A percentile compares a stretch with the other conserved stretches of the same genome.
Conservation (phyloP, 2,329 filamentous ascomycete species). For the Hymenoscyphus fraxineus region DNA sequence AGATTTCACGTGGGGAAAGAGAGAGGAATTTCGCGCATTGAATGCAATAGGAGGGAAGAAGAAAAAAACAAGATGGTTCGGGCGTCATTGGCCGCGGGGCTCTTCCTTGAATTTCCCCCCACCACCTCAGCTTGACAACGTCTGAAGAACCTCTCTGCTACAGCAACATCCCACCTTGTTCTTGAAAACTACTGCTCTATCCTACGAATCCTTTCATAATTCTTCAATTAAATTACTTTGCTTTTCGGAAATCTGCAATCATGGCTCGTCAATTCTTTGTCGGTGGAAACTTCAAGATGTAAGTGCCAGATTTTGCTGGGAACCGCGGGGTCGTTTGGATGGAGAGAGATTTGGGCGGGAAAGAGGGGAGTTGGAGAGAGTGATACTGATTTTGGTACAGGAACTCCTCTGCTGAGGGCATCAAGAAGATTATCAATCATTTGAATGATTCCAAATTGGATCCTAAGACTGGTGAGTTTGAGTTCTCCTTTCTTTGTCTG, state of each 20-base stretch:
- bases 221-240: too few relatives aligned
- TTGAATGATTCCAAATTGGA: conserved; percentile 84
- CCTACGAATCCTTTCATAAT: background rate
- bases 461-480: conserved; percentile 62
- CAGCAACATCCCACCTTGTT: background rate
- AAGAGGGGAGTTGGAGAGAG: background rate
- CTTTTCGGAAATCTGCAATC: conserved; percentile 19
- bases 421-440: conserved; percentile 85
- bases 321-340: conserved; percentile 3
- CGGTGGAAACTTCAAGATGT: conserved; percentile 99
- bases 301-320: conserved; percentile 35
- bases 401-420: conserved; percentile 89
- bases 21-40: conserved; percentile 1
- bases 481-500: conserved; percentile 2
- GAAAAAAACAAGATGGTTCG: background rate
- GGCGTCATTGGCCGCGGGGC: conserved; percentile 6
- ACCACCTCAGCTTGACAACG: background rate
- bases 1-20: background rate
- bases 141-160: background rate
- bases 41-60: background rate
- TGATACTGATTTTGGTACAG: conserved; percentile 44
- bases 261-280: conserved; percentile 98
- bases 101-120: background rate
- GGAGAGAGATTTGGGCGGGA: conserved; percentile 9
- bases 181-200: background rate